Percentiles rank a stretch among this genome's conserved stretches.
Conservation (phyloP, 331 rosid genomes). For the Pyracantha coccinea region DNA sequence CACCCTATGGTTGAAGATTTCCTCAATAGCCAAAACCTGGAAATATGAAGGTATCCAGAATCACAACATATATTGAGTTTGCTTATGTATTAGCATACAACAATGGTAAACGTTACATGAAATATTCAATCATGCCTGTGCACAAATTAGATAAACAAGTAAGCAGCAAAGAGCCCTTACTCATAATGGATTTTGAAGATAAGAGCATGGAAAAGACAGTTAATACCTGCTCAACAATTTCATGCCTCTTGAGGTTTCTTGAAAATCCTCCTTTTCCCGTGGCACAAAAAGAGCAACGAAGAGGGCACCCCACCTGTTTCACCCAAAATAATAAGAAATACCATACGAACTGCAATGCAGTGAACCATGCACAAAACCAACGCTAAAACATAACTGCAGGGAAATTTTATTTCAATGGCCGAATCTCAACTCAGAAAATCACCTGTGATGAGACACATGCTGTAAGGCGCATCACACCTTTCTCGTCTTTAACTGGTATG, state of each 20-base stretch:
- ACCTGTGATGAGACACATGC: constrained; percentile 99
- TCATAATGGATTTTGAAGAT: background rate
- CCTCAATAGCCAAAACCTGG: constrained; percentile 96
- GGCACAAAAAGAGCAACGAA: constrained; percentile 96
- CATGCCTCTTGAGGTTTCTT: constrained; percentile 79
- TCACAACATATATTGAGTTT: background rate
- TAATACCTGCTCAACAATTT: constrained; percentile 87
- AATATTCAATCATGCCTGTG: too few relatives aligned
- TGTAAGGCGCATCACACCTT: constrained; percentile 64
- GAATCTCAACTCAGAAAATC: constrained; percentile 14
- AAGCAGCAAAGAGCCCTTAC: background rate
- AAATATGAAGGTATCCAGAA: constrained; percentile 12
- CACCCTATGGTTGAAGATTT: constrained; percentile 80
- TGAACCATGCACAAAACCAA: background rate
- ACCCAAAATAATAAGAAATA: constrained; percentile 1
- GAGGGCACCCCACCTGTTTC: constrained; percentile 86
- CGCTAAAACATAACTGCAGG: constrained; percentile 1
- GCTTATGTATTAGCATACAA: constrained; percentile 3
- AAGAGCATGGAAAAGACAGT: background rate
- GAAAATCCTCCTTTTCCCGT: constrained; percentile 96
- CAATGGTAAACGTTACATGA: background rate
- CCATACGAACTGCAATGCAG: background rate
- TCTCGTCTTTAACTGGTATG: constrained; percentile 63
- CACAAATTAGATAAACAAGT: background rate
- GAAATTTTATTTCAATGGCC: background rate